Evolutionary conservation across 2,329 filamentous ascomycete species (phyloP).

Genomic region (Phialophora expanda): DNA sequence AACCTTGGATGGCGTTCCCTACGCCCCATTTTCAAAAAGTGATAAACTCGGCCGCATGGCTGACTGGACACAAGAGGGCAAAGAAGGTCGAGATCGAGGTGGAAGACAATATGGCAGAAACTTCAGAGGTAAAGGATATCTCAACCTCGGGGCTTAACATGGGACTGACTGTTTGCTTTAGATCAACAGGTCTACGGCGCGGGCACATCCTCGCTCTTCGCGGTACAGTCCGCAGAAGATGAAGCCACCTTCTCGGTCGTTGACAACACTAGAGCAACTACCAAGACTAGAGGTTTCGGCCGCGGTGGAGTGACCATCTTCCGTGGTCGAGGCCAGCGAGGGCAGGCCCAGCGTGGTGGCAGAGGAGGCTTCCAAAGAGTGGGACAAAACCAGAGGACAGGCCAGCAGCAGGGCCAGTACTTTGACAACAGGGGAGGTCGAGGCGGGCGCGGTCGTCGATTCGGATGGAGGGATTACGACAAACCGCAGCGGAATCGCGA

Average conservation of each 20-base stretch:
- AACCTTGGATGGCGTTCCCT: constrained; percentile 91
- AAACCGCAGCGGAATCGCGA: constrained; percentile 97
- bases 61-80: constrained; percentile 93
- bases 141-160: not conserved
- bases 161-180: constrained; percentile 47
- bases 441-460: constrained; percentile 78
- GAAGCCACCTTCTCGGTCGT: constrained; percentile 98
- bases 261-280: constrained; percentile 86
- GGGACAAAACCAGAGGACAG: constrained; percentile 67
- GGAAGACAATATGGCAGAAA: constrained; percentile 90
- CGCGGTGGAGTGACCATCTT: constrained; percentile 90
- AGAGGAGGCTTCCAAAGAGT: constrained; percentile 74
- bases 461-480: constrained; percentile 98
- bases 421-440: constrained; percentile 74
- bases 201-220: constrained; percentile 83
- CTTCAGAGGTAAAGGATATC: constrained; percentile 74
- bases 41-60: constrained; percentile 99
- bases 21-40: constrained; percentile 97
- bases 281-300: constrained; percentile 79
- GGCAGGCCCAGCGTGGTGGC: constrained; percentile 69
- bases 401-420: constrained; percentile 65
- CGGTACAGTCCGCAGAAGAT: constrained; percentile 89
- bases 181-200: constrained; percentile 97
- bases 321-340: constrained; percentile 75
- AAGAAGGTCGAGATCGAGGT: constrained; percentile 72